Percentiles rank a stretch among this genome's conserved stretches.
These are phyloP conservation scores for Purshia tridentata DNA, from an alignment of 306 rosid species.

Conservation along the genomic window DNA sequence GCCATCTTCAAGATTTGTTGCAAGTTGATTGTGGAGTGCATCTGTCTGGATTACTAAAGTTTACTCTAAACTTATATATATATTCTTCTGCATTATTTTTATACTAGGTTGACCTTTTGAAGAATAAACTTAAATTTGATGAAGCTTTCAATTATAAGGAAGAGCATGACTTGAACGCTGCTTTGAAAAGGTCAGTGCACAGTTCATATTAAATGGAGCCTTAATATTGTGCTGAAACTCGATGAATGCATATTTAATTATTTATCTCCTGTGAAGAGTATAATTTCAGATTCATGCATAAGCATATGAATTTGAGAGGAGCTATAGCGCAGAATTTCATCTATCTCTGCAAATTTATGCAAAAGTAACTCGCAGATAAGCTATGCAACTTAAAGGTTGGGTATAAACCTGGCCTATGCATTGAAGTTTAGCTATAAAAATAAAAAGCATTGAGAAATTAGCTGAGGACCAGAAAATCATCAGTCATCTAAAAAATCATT, in stretches of 20 bases:
- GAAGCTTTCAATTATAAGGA: conserved; percentile 4
- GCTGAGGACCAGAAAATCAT: too few relatives aligned
- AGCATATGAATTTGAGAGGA: too few relatives aligned
- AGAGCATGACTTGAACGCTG: too few relatives aligned
- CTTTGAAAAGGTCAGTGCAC: conserved; percentile 16
- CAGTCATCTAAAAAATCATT: too few relatives aligned
- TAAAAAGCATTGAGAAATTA: too few relatives aligned
- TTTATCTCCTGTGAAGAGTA: neutral
- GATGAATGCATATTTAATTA: neutral
- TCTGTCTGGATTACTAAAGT: neutral
- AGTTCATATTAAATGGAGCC: too few relatives aligned
- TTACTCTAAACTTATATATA: neutral
- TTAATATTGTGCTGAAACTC: neutral
- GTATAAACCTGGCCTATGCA: too few relatives aligned
- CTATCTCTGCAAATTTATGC: too few relatives aligned
- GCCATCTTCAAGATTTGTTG: neutral
- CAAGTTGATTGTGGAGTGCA: neutral
- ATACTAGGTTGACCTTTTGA: conserved; percentile 39
- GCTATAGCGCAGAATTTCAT: too few relatives aligned
- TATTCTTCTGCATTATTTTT: neutral
- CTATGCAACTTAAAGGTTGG: too few relatives aligned
- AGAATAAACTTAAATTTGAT: conserved; percentile 32
- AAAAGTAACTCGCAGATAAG: too few relatives aligned
- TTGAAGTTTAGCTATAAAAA: too few relatives aligned
- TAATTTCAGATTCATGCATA: neutral